Evolutionary conservation across 495 filamentous ascomycete genomes (phyloP), one percentile per base, ranked within the genome.

Genomic region (Endocarpon pusillum): DNA sequence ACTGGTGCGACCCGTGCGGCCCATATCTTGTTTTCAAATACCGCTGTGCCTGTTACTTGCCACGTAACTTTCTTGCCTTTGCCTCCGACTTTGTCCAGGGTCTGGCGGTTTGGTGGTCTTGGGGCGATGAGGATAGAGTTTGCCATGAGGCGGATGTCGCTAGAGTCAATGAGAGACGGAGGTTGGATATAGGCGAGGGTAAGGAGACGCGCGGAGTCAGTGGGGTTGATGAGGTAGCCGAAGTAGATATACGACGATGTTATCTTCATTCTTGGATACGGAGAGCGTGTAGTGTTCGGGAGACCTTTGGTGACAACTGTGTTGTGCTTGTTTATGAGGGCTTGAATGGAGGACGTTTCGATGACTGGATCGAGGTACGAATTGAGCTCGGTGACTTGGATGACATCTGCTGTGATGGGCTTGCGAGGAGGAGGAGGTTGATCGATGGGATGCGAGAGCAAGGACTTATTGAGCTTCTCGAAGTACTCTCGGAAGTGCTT

Each of bases 201-300:
- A 30, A 82, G 67, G 14, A 97, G 58, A 29, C 66, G 67, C 38
- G 75, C 66, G 3, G 78, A 77, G 45, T 82, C 78, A 19, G 66
- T 48, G 28, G 68, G 59, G 17, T 68, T 64, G 47, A 97, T 73
- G 42, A 94, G 63, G 55, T 96, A 96, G 24, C 82, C 86, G n/a
- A 87, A 94, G 61, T 81, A 96, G 59, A 87, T 82, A 32, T 94
- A 74, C 9, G 73, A 79, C 40, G 82, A 82, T 52, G 77, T 85
- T 50, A 97, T 84, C 33, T 69, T 57, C 28, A 85, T 48, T 44
- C 62, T 64, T 16, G 45, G 42, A 32, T 48, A 53, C 12, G 43
- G 47, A 1, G 50, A 50, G 38, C 53, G 58, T 21, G 44, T 43
- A 25, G 39, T 34, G 19, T 52, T 52, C 6, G 57, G 48, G 24